Conservation (phyloP, 2,329 filamentous ascomycete species). For the Phaeophleospora eucalypticola region DNA sequence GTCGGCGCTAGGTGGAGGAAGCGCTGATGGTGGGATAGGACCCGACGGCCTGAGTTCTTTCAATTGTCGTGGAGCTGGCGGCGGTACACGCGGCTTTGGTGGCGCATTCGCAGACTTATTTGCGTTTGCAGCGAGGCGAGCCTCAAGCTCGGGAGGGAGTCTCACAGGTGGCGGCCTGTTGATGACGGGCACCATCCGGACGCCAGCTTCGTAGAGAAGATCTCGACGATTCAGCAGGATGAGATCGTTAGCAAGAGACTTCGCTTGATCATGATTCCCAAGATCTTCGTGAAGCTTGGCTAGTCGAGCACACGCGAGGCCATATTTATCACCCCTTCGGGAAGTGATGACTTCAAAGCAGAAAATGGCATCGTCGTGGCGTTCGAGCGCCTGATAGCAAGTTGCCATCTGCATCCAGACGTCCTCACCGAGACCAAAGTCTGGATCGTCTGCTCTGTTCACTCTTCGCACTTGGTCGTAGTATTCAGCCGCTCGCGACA, state of each 20-base stretch:
- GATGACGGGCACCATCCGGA: constrained; percentile 18
- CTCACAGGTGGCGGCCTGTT: neutral
- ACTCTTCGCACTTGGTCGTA: constrained; percentile 47
- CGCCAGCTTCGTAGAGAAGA: constrained; percentile 20
- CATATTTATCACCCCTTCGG: constrained; percentile 15
- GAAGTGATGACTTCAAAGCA: constrained; percentile 68
- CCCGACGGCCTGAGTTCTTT: constrained; percentile 6
- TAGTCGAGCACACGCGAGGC: constrained; percentile 39
- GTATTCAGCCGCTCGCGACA: constrained; percentile 56
- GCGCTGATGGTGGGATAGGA: neutral
- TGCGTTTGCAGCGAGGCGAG: neutral
- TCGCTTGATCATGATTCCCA: constrained; percentile 69
- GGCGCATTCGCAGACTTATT: neutral
- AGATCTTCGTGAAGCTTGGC: constrained; percentile 76
- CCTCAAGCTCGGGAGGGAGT: neutral
- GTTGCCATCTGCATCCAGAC: constrained; percentile 56
- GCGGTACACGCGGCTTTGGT: constrained; percentile 1
- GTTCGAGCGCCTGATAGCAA: constrained; percentile 64
- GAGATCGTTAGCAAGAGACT: constrained; percentile 71
- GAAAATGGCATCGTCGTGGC: constrained; percentile 67
- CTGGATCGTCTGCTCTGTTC: constrained; percentile 5
- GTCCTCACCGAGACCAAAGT: constrained; percentile 27
- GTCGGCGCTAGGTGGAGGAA: neutral
- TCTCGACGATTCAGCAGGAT: constrained; percentile 54
- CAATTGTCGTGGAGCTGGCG: neutral